A percentile compares a stretch with the other conserved stretches of the same genome.
Conservation (phyloP, 371 early-diverging fungal species). For the Batrachochytrium dendrobatidis region DNA sequence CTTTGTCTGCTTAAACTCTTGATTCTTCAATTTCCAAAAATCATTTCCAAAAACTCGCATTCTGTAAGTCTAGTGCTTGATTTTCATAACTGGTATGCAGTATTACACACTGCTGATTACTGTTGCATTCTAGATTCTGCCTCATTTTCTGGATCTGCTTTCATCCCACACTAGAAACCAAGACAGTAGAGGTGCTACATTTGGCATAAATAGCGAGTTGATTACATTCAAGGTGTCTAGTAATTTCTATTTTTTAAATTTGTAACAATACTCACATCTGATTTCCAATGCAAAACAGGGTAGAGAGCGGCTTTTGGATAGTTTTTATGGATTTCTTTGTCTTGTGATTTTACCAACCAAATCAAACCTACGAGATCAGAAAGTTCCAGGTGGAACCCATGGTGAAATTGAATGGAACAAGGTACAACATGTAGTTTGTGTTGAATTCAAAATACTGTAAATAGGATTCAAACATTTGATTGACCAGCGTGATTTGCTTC, state of each 20-base stretch:
- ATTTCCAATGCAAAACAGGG: constrained; percentile 3
- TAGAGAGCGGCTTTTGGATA: constrained; percentile 1
- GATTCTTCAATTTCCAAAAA: not conserved
- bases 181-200: not conserved
- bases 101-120: not conserved
- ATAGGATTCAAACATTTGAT: no score
- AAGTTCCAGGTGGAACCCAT: not conserved
- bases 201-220: not conserved
- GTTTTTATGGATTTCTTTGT: not conserved
- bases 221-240: not conserved
- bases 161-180: not conserved
- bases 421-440: not conserved
- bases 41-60: not conserved
- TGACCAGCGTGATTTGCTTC: no score
- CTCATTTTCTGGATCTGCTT: constrained; percentile 5
- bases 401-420: not conserved
- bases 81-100: not conserved
- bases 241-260: not conserved
- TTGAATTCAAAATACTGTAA: not conserved
- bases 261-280: no score
- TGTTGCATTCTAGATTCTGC: constrained; percentile 4
- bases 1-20: constrained; percentile 20
- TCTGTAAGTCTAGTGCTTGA: not conserved
- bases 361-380: not conserved
- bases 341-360: not conserved